phyloP scores from a whole-genome alignment of 1,139 yeast genomes.

The Fermentozyma sake region DNA sequence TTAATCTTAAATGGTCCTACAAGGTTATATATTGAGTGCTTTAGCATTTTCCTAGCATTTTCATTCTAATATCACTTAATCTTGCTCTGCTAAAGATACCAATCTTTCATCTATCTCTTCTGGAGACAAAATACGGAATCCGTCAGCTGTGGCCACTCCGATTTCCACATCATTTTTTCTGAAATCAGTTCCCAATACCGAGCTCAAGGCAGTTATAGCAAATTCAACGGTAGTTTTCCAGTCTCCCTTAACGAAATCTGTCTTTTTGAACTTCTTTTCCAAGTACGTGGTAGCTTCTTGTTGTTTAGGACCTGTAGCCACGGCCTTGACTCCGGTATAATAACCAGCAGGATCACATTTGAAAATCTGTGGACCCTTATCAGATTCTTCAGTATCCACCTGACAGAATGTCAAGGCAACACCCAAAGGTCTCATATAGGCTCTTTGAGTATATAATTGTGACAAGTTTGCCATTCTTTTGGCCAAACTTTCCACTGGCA shows the following conservation, averaged over 20 bases:
- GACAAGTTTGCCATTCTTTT: conserved; percentile 94
- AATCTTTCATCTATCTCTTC: conserved; percentile 94
- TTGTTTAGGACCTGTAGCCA: conserved; percentile 95
- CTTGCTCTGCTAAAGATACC: conserved; percentile 93
- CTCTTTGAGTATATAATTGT: conserved; percentile 94
- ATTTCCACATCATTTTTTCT: conserved; percentile 90
- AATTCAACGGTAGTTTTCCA: conserved; percentile 89
- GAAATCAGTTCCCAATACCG: conserved; percentile 87
- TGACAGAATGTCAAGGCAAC: conserved; percentile 87
- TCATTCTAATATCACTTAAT: conserved; percentile 33
- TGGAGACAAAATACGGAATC: conserved; percentile 65
- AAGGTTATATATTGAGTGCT: too few species aligned
- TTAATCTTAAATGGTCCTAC: too few species aligned
- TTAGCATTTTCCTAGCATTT: too few species aligned
- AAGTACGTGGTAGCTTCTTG: conserved; percentile 90
- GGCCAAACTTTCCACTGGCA: conserved; percentile 92
- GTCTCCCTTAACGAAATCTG: conserved; percentile 68
- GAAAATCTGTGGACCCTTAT: conserved; percentile 82
- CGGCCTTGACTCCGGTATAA: conserved; percentile 86
- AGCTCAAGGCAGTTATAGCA: conserved; percentile 80
- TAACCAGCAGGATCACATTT: conserved; percentile 98
- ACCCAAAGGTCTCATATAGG: conserved; percentile 98
- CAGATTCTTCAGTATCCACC: conserved; percentile 61
- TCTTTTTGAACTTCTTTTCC: conserved; percentile 87
- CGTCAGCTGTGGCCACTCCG: conserved; percentile 76